Evolutionary conservation across 208 protist species (phyloP).

Genomic region (Leishmania mexicana): DNA sequence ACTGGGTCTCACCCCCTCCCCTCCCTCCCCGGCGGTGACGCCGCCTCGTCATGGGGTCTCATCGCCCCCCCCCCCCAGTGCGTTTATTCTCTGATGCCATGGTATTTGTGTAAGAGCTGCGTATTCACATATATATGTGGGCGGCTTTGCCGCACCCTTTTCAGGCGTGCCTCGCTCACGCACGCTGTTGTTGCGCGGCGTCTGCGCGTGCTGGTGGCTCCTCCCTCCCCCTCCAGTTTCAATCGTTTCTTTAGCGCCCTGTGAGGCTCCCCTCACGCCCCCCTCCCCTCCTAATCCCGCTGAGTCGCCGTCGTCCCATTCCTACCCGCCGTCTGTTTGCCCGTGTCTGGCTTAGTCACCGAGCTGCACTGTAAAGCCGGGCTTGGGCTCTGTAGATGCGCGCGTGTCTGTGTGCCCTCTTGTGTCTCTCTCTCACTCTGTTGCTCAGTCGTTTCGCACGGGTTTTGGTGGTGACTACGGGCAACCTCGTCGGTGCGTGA

Average conservation of each 20-base stretch:
- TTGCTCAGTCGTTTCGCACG: not conserved
- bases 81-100: not conserved
- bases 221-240: not conserved
- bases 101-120: no score
- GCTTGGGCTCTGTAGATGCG: not conserved
- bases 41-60: not conserved
- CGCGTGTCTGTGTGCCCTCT: not conserved
- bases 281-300: not conserved
- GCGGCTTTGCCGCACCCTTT: not conserved
- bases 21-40: not conserved
- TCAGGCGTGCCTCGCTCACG: not conserved
- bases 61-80: no score
- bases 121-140: no score
- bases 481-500: not conserved
- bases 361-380: not conserved
- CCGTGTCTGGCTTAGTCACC: not conserved
- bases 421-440: not conserved
- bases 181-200: not conserved
- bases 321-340: not conserved
- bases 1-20: not conserved
- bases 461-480: not conserved
- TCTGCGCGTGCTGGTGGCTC: not conserved
- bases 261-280: not conserved
- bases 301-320: not conserved
- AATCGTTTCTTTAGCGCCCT: not conserved